Conservation (phyloP, 2,329 filamentous ascomycete species). For the Macrophomina pseudophaseolina region DNA sequence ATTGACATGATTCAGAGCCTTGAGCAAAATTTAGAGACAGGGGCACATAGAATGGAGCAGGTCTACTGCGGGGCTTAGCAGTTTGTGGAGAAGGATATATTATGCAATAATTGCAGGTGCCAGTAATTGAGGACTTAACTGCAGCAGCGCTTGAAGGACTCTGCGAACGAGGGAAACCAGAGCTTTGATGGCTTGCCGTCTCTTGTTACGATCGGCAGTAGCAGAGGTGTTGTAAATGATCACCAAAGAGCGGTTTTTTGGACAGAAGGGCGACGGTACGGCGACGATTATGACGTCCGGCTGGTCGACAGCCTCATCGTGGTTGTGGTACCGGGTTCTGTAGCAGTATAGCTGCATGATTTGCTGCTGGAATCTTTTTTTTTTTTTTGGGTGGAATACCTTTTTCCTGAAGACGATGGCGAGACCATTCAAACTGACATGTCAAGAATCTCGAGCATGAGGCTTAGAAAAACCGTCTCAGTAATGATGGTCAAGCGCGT, state of each 20-base stretch:
- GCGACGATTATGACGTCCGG: background rate
- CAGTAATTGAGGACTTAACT: background rate
- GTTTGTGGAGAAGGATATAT: background rate
- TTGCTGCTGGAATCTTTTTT: background rate
- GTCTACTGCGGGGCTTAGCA: background rate
- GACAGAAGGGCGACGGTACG: background rate
- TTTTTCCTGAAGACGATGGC: background rate
- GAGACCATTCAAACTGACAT: conserved; percentile 10
- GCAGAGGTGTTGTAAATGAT: too few species aligned
- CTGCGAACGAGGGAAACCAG: background rate
- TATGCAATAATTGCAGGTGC: background rate
- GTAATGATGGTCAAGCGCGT: conserved; percentile 8
- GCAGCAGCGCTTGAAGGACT: background rate
- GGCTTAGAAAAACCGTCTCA: conserved; percentile 22
- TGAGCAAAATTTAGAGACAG: background rate
- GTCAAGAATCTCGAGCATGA: conserved; percentile 24
- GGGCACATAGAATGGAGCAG: too few species aligned
- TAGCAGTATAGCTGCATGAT: background rate
- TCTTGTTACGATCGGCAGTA: background rate
- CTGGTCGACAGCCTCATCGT: background rate
- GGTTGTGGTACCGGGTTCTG: background rate
- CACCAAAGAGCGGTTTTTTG: background rate
- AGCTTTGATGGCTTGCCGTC: background rate
- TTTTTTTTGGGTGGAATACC: background rate
- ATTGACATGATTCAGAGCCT: background rate